Percentiles rank a stretch among this genome's conserved stretches.
phyloP scores from a whole-genome alignment of 768 basidiomycete species.

The Macrolepiota fuliginosa region DNA sequence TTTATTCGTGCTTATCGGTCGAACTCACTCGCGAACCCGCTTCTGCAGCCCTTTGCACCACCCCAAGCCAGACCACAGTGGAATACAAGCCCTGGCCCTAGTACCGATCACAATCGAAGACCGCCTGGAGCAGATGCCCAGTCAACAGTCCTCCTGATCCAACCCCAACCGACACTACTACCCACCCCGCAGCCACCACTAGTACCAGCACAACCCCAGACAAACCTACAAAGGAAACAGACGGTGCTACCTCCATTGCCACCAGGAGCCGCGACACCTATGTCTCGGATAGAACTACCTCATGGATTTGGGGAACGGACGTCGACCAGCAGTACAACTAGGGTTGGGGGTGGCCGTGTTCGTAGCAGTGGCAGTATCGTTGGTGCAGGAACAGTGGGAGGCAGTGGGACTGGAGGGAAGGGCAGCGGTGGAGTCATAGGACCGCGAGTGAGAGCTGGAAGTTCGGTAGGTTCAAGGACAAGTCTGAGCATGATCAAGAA shows the following conservation, averaged over 20 bases:
- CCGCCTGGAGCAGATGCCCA: neutral
- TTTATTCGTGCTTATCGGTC: neutral
- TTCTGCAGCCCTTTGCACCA: neutral
- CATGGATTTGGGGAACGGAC: neutral
- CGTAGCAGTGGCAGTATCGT: neutral
- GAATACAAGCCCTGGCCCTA: neutral
- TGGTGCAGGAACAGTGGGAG: neutral
- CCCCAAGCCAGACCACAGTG: neutral
- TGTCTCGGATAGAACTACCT: neutral
- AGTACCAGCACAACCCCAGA: neutral
- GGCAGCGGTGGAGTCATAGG: neutral
- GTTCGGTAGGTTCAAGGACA: neutral
- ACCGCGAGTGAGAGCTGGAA: neutral
- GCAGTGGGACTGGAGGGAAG: neutral
- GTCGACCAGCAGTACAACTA: neutral
- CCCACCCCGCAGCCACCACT: neutral
- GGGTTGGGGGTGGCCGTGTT: neutral
- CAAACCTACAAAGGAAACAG: neutral
- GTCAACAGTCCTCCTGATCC: neutral
- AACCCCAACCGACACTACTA: neutral
- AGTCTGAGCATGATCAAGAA: neutral
- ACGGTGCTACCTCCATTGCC: neutral
- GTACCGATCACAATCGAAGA: neutral
- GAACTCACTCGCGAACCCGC: neutral
- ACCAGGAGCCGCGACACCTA: slow-evolving; percentile 3